Percentiles rank a stretch among this genome's conserved stretches.
These are phyloP conservation scores for Coniochaeta sp. DNA, from an alignment of 2,329 filamentous ascomycete genomes.

Conservation along the genomic window DNA sequence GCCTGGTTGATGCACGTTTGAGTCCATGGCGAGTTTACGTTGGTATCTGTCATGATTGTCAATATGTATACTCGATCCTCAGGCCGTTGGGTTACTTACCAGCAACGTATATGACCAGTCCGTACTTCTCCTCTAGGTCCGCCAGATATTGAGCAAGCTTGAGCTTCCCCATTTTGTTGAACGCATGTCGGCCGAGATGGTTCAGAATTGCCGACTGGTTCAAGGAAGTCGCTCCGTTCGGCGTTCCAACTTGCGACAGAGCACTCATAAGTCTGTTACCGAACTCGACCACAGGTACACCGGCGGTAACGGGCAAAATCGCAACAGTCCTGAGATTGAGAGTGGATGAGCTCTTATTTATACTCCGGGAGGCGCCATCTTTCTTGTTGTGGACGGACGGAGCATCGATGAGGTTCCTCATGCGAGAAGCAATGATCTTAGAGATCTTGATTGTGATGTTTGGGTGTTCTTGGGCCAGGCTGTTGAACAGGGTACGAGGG, in stretches of 20 bases:
- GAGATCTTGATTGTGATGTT: conserved; percentile 99
- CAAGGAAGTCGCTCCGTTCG: conserved; percentile 83
- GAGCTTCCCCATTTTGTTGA: conserved; percentile 94
- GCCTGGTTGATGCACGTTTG: conserved; percentile 96
- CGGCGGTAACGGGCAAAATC: conserved; percentile 81
- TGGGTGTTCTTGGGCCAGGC: conserved; percentile 90
- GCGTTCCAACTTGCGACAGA: conserved; percentile 78
- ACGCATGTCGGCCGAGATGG: conserved; percentile 90
- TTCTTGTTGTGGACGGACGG: conserved; percentile 59
- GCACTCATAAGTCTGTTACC: conserved; percentile 83
- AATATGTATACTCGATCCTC: background rate
- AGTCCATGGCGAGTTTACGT: conserved; percentile 95
- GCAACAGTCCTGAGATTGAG: conserved; percentile 90
- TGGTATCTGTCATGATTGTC: conserved; percentile 66
- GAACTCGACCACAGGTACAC: conserved; percentile 92
- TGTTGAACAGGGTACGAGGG: conserved; percentile 93
- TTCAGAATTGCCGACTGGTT: conserved; percentile 93
- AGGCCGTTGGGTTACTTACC: conserved; percentile 37
- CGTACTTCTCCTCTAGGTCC: conserved; percentile 94
- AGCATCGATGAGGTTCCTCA: conserved; percentile 82
- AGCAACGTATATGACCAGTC: conserved; percentile 89
- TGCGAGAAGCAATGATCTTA: conserved; percentile 93
- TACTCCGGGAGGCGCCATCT: conserved; percentile 50
- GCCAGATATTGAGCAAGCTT: conserved; percentile 94
- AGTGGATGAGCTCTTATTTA: conserved; percentile 70